Base-by-base conservation (phyloP, 805 yeast genomes). In the Wickerhamiella galacta region DNA sequence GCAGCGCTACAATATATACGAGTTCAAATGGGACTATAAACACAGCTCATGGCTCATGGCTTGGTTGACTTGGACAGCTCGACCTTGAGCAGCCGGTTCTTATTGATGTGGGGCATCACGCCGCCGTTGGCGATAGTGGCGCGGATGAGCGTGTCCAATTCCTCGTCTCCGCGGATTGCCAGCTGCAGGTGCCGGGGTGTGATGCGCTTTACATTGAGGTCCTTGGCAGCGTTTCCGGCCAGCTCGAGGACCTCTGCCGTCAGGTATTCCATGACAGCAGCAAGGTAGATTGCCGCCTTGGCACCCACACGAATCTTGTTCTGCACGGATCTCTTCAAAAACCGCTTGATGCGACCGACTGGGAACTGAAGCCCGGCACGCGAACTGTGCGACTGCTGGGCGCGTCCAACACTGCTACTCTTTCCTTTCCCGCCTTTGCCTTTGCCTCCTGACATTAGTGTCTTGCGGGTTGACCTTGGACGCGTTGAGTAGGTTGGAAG, bases 61-160 rank as follows among this genome's bases (percentile, higher is more conserved):
- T n/a, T n/a, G n/a, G n/a, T n/a, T n/a, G n/a, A n/a, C n/a, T n/a
- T n/a, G n/a, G n/a, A 39, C 16, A 40, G 33, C 39, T 45, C 49
- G 12, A 45, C 47, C 68, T 76, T 70, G 61, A 87, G 85, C 54
- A 85, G 74, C 61, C 85, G 75, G 68, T 76, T 75, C 65, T 75
- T 82, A 68, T 81, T 94, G 58, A 83, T 80, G 75, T 82, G 81
- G 68, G 95, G 95, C 63, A 85, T 72, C 52, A 87, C 95, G 80
- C 95, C 95, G 76, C 95, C 95, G 66, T 83, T 93, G 48, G 95
- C 95, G 54, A 85, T 87, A 45, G 95, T 85, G 46, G 87, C 98
- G 44, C 76, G 74, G 46, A 87, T 70, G 53, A 85, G 72, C 64
- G 80, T 83, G 80, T 87, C 85, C 63, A 87, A 73, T 66, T 87